Evolutionary conservation across 1,284 basidiomycete genomes (phyloP).

Genomic region (Takashimella tepidaria): DNA sequence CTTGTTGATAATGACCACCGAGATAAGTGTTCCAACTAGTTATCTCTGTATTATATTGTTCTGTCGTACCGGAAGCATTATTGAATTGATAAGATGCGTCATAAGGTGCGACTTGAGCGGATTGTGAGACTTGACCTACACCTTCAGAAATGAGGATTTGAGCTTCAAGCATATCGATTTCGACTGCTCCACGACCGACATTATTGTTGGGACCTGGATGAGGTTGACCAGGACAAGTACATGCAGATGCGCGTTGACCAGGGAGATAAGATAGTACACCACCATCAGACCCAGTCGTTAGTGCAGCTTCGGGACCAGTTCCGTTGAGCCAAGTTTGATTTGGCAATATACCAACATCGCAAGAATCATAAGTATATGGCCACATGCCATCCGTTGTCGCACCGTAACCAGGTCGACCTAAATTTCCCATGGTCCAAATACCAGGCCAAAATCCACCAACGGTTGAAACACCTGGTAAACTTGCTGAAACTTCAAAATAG

Average conservation of each 20-base stretch:
- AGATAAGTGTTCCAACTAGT: constrained; percentile 66
- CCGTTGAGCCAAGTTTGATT: constrained; percentile 39
- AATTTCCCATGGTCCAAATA: constrained; percentile 50
- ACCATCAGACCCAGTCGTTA: constrained; percentile 37
- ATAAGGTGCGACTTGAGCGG: constrained; percentile 50
- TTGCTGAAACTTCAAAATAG: constrained; percentile 42
- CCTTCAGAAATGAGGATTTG: constrained; percentile 40
- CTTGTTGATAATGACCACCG: constrained; percentile 74
- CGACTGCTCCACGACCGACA: constrained; percentile 57
- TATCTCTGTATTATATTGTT: constrained; percentile 45
- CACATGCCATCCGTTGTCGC: constrained; percentile 75
- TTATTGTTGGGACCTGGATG: constrained; percentile 59
- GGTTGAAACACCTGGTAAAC: constrained; percentile 35
- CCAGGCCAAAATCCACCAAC: constrained; percentile 53
- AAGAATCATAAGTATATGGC: constrained; percentile 48
- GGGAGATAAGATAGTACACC: constrained; percentile 45
- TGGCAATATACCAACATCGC: constrained; percentile 32
- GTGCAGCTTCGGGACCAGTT: constrained; percentile 41
- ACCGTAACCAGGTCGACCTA: constrained; percentile 49
- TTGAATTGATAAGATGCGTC: constrained; percentile 62
- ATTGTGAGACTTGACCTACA: constrained; percentile 26
- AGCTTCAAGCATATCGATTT: constrained; percentile 64
- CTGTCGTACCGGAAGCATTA: constrained; percentile 50
- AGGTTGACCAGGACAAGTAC: constrained; percentile 55
- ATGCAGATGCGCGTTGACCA: constrained; percentile 53